Evolutionary conservation across 495 filamentous ascomycete genomes (phyloP).

Genomic region (Cercophora scortea): DNA sequence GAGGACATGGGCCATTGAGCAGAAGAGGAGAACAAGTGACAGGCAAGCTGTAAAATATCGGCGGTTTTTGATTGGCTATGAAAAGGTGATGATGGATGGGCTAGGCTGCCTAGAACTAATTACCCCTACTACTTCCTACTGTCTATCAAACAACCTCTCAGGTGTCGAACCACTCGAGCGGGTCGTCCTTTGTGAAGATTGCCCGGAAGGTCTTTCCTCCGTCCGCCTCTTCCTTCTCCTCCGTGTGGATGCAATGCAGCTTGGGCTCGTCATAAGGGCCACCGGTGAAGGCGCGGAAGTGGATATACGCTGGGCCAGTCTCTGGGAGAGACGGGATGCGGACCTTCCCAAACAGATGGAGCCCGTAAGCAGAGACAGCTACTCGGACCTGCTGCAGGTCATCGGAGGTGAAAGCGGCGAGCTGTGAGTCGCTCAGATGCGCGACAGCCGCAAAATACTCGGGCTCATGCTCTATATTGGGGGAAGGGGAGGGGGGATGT

Average conservation of each 20-base stretch:
- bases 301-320: conserved; percentile 34
- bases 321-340: conserved; percentile 38
- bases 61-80: too few species aligned
- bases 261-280: conserved; percentile 36
- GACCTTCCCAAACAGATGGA: conserved; percentile 51
- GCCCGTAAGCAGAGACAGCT: conserved; percentile 44
- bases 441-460: conserved; percentile 44
- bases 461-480: conserved; percentile 28
- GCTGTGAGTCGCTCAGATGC: conserved; percentile 35
- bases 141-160: conserved; percentile 9
- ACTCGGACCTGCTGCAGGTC: conserved; percentile 45
- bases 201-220: conserved; percentile 42
- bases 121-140: too few species aligned
- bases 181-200: conserved; percentile 44
- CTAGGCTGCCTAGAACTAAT: too few species aligned
- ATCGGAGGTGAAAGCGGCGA: conserved; percentile 38
- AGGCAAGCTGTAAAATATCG: too few species aligned
- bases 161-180: conserved; percentile 51
- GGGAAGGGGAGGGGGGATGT: too few species aligned
- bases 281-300: conserved; percentile 45
- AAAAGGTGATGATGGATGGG: too few species aligned
- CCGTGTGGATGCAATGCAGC: conserved; percentile 47
- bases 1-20: conserved; percentile 13
- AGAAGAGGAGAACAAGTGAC: conserved; percentile 40
- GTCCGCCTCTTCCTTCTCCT: conserved; percentile 37